phyloP scores from a whole-genome alignment of 1,139 yeast species.

The Yamadazyma atlantica region DNA sequence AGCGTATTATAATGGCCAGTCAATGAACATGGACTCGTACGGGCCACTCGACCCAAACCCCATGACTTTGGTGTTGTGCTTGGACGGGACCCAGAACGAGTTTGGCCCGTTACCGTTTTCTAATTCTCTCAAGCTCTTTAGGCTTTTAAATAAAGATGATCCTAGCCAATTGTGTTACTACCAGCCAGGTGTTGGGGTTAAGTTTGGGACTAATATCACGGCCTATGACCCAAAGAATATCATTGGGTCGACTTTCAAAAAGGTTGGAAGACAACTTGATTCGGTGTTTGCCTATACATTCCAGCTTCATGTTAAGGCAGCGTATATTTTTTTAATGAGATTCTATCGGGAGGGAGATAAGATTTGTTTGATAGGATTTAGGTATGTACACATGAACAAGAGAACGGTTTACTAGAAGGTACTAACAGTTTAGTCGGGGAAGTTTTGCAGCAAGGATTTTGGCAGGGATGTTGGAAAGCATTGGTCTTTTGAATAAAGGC shows the following conservation, averaged over 20 bases:
- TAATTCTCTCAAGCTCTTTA: constrained; percentile 54
- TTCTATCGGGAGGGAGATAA: constrained; percentile 49
- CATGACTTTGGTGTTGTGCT: constrained; percentile 44
- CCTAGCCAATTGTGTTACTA: constrained; percentile 54
- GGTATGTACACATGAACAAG: constrained; percentile 19
- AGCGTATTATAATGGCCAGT: neutral
- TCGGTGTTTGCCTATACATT: constrained; percentile 53
- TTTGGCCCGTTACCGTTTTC: constrained; percentile 58
- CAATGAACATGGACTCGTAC: neutral
- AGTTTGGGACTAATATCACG: constrained; percentile 37
- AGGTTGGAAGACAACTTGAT: constrained; percentile 33
- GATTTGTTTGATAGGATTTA: constrained; percentile 58
- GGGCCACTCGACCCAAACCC: constrained; percentile 1
- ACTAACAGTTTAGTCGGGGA: constrained; percentile 45
- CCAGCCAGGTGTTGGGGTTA: constrained; percentile 65
- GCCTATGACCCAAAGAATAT: constrained; percentile 18
- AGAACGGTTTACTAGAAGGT: neutral
- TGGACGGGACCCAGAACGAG: constrained; percentile 63
- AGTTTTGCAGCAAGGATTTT: constrained; percentile 63
- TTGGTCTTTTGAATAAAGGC: constrained; percentile 55
- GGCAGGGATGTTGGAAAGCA: constrained; percentile 61
- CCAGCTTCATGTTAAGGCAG: constrained; percentile 54
- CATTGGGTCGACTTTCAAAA: constrained; percentile 15
- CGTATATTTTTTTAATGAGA: constrained; percentile 52
- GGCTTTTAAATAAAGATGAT: constrained; percentile 47